These are phyloP conservation scores for Centaurea solstitialis DNA, from an alignment of 129 eudicot species.

Conservation along the genomic window DNA sequence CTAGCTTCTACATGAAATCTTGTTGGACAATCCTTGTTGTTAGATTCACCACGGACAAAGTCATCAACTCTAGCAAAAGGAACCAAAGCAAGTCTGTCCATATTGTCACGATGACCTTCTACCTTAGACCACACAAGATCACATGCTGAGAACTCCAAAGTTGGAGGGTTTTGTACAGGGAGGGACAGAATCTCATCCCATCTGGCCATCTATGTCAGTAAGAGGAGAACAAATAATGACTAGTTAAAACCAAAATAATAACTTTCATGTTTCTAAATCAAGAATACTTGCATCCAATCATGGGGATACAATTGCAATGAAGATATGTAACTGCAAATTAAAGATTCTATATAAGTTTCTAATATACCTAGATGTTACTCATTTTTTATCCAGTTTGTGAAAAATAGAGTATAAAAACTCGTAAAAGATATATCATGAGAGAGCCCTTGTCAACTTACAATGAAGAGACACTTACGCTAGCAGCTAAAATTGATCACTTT, in stretches of 20 bases:
- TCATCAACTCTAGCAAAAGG: constrained; percentile 81
- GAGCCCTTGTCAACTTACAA: neutral
- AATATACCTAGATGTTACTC: neutral
- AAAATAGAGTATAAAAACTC: neutral
- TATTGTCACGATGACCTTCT: constrained; percentile 85
- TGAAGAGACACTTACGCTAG: neutral
- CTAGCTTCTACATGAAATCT: constrained; percentile 94
- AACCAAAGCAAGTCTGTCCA: constrained; percentile 80
- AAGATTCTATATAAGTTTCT: neutral
- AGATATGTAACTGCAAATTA: neutral
- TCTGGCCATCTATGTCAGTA: constrained; percentile 68
- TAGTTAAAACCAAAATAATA: neutral
- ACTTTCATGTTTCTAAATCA: neutral
- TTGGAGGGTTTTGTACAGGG: constrained; percentile 92
- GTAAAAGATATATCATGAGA: neutral
- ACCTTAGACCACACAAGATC: constrained; percentile 88
- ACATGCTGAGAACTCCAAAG: constrained; percentile 65
- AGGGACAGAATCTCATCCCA: constrained; percentile 92
- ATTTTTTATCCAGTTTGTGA: neutral
- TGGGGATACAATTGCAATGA: neutral
- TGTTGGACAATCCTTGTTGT: constrained; percentile 83
- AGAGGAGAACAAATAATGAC: neutral
- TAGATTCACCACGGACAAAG: constrained; percentile 81
- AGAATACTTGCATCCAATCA: neutral
- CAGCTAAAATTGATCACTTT: neutral